Evolutionary conservation across 176 grass and related monocot species (phyloP).

Genomic region (Avena insularis): DNA sequence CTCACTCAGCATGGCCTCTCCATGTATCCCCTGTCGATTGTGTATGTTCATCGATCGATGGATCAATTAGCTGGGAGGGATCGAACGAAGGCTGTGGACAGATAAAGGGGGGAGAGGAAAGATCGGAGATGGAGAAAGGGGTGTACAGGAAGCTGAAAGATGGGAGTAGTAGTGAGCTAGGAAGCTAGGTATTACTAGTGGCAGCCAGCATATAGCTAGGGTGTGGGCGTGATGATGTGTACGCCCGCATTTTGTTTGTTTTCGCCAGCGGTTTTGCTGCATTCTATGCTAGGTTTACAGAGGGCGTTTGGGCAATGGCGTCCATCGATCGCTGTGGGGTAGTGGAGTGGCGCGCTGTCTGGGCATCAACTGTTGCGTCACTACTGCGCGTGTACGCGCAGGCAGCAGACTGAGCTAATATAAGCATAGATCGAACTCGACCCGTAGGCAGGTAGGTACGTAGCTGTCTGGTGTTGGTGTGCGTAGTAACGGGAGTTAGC

Average conservation of each 20-base stretch:
- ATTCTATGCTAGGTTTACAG: slow-evolving; percentile 22
- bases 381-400: slow-evolving; percentile 26
- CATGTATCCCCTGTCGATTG: slow-evolving; percentile 26
- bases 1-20: slow-evolving; percentile 25
- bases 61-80: slow-evolving; percentile 16
- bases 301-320: slow-evolving; percentile 38
- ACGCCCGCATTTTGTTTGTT: slow-evolving; percentile 39
- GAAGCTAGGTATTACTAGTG: slow-evolving; percentile 29
- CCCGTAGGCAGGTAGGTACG: slow-evolving; percentile 4
- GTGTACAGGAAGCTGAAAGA: slow-evolving; percentile 59
- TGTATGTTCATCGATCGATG: slow-evolving; percentile 2
- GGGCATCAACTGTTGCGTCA: slow-evolving; percentile 48
- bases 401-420: slow-evolving; percentile 30
- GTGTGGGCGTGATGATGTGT: slow-evolving; percentile 13
- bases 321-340: not conserved
- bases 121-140: slow-evolving; percentile 43
- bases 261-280: slow-evolving; percentile 35
- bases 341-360: not conserved
- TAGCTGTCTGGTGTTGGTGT: slow-evolving; percentile 38
- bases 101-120: slow-evolving; percentile 32
- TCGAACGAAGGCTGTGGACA: not conserved
- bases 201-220: slow-evolving; percentile 1
- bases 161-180: slow-evolving; percentile 40
- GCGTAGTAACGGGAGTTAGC: slow-evolving; percentile 47
- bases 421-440: not conserved